These are phyloP conservation scores for Acanthamoeba triangularis DNA, from an alignment of 208 protist genomes.

Conservation along the genomic window DNA sequence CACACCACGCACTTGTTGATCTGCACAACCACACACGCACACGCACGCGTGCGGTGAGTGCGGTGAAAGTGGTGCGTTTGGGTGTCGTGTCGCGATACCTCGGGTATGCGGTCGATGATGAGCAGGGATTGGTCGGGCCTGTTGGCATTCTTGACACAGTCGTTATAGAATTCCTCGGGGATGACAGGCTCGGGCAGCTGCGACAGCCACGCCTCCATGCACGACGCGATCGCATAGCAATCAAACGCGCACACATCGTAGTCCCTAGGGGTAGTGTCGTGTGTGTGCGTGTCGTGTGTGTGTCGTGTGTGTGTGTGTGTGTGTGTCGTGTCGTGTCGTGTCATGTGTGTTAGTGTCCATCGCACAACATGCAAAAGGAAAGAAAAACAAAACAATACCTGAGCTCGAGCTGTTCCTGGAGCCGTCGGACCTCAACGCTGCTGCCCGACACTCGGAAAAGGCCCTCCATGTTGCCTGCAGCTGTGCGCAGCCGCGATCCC, in stretches of 20 bases:
- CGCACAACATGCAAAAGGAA: too few species aligned
- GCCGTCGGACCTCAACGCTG: background rate
- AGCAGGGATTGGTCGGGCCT: background rate
- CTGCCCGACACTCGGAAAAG: conserved; percentile 6
- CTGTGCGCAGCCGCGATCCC: background rate
- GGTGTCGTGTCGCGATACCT: background rate
- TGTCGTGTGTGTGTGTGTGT: background rate
- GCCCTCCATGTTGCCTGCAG: background rate
- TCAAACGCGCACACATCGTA: conserved; percentile 28
- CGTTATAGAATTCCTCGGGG: background rate
- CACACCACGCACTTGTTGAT: conserved; percentile 29
- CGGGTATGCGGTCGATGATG: conserved; percentile 32
- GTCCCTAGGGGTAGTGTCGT: background rate
- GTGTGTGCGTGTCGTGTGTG: too few species aligned
- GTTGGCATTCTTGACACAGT: conserved; percentile 8
- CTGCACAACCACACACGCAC: background rate
- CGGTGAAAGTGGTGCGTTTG: background rate
- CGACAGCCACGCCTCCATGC: conserved; percentile 5
- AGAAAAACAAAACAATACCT: background rate
- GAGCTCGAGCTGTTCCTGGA: background rate
- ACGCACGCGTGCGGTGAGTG: background rate
- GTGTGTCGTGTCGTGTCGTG: too few species aligned
- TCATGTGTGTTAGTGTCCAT: too few species aligned
- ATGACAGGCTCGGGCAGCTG: conserved; percentile 16
- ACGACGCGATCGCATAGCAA: conserved; percentile 7